These are phyloP conservation scores for Pisolithus albus DNA, from an alignment of 768 basidiomycete species.

Conservation along the genomic window DNA sequence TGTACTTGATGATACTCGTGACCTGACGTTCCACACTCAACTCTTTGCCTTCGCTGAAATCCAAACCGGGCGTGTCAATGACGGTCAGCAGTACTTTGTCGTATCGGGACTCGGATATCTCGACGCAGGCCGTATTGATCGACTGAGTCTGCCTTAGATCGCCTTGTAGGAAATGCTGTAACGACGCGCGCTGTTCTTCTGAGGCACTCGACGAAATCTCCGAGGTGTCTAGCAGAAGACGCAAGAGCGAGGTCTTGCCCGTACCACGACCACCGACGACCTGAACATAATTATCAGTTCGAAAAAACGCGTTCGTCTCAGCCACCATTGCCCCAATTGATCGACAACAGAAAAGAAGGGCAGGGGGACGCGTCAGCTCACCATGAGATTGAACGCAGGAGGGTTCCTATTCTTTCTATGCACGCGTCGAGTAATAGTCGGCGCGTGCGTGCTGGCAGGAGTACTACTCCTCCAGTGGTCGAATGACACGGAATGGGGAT, in stretches of 20 bases:
- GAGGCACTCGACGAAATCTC: constrained; percentile 76
- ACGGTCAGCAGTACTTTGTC: constrained; percentile 75
- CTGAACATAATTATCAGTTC: constrained; percentile 31
- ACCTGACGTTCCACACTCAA: constrained; percentile 77
- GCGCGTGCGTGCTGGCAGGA: constrained; percentile 27
- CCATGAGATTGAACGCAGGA: constrained; percentile 86
- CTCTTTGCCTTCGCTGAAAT: constrained; percentile 67
- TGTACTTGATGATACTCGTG: constrained; percentile 62
- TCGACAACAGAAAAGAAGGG: neutral
- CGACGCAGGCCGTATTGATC: constrained; percentile 65
- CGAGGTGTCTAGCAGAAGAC: constrained; percentile 76
- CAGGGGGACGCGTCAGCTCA: constrained; percentile 25
- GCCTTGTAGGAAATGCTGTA: constrained; percentile 60
- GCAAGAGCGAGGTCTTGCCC: constrained; percentile 79
- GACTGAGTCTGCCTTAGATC: constrained; percentile 51
- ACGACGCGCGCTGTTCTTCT: constrained; percentile 57
- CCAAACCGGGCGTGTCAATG: constrained; percentile 81
- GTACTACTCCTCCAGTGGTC: constrained; percentile 43
- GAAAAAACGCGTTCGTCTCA: constrained; percentile 3
- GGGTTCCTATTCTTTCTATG: constrained; percentile 61
- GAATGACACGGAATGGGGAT: constrained; percentile 51
- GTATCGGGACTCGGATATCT: constrained; percentile 78
- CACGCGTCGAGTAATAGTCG: constrained; percentile 38
- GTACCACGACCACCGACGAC: constrained; percentile 76
- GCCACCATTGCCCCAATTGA: neutral